Evolutionary conservation across 2,329 filamentous ascomycete species (phyloP).

Genomic region (Ophiostoma sp.): DNA sequence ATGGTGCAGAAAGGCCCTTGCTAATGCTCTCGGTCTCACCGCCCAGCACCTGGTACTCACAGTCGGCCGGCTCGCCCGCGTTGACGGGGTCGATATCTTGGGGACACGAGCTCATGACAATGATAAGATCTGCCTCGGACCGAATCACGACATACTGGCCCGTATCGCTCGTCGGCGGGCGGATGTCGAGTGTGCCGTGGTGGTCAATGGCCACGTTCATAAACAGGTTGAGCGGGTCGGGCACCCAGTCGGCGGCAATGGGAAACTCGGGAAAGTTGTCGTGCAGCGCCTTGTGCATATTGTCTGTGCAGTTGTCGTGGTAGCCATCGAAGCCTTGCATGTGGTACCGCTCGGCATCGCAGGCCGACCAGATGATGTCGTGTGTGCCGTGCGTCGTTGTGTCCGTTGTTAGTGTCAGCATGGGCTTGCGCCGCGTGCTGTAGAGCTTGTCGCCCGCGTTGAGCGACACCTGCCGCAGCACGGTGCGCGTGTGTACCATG

Average conservation of each 20-base stretch:
- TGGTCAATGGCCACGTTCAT: slow-evolving; percentile 45
- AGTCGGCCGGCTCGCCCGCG: slow-evolving; percentile 39
- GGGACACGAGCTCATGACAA: slow-evolving; percentile 46
- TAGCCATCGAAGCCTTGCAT: slow-evolving; percentile 41
- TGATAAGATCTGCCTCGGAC: slow-evolving; percentile 40
- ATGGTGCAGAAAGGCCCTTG: not conserved
- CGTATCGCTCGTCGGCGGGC: slow-evolving; percentile 38
- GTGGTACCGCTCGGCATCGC: slow-evolving; percentile 42
- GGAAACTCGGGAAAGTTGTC: slow-evolving; percentile 33
- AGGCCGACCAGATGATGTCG: slow-evolving; percentile 45
- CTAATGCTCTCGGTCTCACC: not conserved
- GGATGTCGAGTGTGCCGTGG: slow-evolving; percentile 38
- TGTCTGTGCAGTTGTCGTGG: slow-evolving; percentile 45
- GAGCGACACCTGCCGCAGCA: slow-evolving; percentile 36
- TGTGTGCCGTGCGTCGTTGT: slow-evolving; percentile 42
- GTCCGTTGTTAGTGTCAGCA: slow-evolving; percentile 41
- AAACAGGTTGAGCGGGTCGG: slow-evolving; percentile 46
- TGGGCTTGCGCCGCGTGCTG: slow-evolving; percentile 40
- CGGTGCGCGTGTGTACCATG: slow-evolving; percentile 43
- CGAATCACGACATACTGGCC: slow-evolving; percentile 40
- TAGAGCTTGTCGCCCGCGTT: slow-evolving; percentile 39
- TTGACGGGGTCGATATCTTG: slow-evolving; percentile 44
- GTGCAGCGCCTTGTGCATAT: slow-evolving; percentile 39
- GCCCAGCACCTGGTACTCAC: slow-evolving; percentile 31
- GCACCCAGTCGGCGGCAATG: slow-evolving; percentile 38